A percentile compares a stretch with the other conserved stretches of the same genome.
These are phyloP conservation scores for Chloranthus sessilifolius DNA, from an alignment of 164 flowering plant genomes.

Conservation along the genomic window DNA sequence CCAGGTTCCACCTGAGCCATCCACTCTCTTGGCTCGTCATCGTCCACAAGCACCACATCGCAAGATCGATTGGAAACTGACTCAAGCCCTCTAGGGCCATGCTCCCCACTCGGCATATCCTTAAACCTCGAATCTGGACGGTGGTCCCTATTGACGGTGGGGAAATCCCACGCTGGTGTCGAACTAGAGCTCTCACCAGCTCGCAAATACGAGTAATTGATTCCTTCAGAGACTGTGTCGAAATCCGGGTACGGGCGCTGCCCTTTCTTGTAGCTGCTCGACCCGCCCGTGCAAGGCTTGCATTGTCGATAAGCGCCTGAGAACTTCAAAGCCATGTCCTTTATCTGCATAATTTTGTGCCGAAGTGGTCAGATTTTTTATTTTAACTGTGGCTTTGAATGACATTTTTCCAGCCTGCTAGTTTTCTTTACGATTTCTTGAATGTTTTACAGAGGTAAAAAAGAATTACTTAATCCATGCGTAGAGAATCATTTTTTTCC, in stretches of 20 bases:
- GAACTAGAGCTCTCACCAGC: slow-evolving; percentile 79
- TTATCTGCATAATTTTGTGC: slow-evolving; percentile 70
- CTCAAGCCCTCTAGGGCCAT: slow-evolving; percentile 34
- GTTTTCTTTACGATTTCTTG: background rate
- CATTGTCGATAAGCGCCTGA: slow-evolving; percentile 67
- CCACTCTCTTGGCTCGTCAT: slow-evolving; percentile 94
- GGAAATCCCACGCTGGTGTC: slow-evolving; percentile 88
- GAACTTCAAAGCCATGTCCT: slow-evolving; percentile 92
- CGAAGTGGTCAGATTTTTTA: too few relatives aligned
- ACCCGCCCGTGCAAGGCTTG: slow-evolving; percentile 61
- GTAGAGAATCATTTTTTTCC: too few relatives aligned
- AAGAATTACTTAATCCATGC: background rate
- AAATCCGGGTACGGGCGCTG: slow-evolving; percentile 61
- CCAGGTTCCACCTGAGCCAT: slow-evolving; percentile 99
- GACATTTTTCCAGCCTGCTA: background rate
- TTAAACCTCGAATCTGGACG: slow-evolving; percentile 43
- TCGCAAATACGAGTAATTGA: slow-evolving; percentile 50
- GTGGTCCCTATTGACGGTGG: slow-evolving; percentile 26
- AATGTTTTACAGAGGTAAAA: background rate
- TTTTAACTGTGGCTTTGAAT: too few relatives aligned
- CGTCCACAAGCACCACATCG: slow-evolving; percentile 62
- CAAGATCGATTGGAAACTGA: slow-evolving; percentile 38
- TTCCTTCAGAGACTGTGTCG: slow-evolving; percentile 77
- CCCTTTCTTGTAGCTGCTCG: slow-evolving; percentile 26
- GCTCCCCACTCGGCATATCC: slow-evolving; percentile 31